Percentiles rank a stretch among this genome's conserved stretches.
Evolutionary conservation across 2,329 filamentous ascomycete species (phyloP).

Genomic region (Gnomoniopsis sp.): DNA sequence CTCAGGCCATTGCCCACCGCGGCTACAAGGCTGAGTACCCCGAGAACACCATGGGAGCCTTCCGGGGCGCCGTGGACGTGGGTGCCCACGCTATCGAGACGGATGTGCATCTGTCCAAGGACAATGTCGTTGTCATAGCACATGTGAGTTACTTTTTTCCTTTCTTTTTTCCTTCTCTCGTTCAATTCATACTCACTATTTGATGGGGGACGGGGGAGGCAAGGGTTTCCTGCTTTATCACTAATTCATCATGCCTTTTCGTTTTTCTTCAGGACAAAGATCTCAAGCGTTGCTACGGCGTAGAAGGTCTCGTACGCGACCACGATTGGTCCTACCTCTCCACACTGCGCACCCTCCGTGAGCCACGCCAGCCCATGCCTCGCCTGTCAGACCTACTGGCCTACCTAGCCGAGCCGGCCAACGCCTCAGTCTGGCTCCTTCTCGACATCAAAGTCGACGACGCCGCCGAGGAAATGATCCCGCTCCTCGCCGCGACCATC

Average conservation of each 20-base stretch:
- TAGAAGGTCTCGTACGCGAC: slow-evolving; percentile 68
- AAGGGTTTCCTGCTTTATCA: too few species aligned
- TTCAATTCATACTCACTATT: background rate
- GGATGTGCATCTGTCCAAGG: slow-evolving; percentile 78
- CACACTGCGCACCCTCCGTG: slow-evolving; percentile 62
- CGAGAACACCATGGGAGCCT: slow-evolving; percentile 83
- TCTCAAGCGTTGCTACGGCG: slow-evolving; percentile 77
- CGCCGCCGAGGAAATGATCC: slow-evolving; percentile 66
- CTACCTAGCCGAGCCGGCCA: slow-evolving; percentile 62
- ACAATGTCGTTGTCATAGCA: slow-evolving; percentile 80
- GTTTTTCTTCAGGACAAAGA: slow-evolving; percentile 56
- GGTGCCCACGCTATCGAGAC: slow-evolving; percentile 84
- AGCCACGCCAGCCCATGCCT: slow-evolving; percentile 70
- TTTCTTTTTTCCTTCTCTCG: background rate
- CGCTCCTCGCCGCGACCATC: slow-evolving; percentile 63
- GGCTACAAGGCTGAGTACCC: slow-evolving; percentile 75
- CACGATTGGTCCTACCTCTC: slow-evolving; percentile 73
- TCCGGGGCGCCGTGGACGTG: slow-evolving; percentile 67
- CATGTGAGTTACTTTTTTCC: slow-evolving; percentile 54
- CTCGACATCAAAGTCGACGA: slow-evolving; percentile 89
- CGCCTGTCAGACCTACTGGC: slow-evolving; percentile 70
- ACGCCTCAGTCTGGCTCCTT: slow-evolving; percentile 72
- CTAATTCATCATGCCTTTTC: too few species aligned
- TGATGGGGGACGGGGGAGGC: background rate
- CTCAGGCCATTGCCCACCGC: slow-evolving; percentile 74